Percentiles rank a stretch among this genome's conserved stretches.
These are phyloP conservation scores for Pugionium cornutum DNA, from an alignment of 345 rosid genomes.

Conservation along the genomic window DNA sequence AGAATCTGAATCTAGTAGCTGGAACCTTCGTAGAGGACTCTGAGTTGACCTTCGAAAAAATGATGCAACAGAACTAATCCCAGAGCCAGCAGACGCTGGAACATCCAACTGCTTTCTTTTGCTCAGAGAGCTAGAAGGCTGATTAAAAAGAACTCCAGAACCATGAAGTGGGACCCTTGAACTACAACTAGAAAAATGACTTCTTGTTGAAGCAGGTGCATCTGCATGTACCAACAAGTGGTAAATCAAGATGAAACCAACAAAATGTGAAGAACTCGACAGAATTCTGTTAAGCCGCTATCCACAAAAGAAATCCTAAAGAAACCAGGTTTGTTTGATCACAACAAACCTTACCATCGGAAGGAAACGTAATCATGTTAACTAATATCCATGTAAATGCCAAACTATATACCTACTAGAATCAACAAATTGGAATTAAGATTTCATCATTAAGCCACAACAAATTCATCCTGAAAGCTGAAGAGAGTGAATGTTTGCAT, in stretches of 20 bases:
- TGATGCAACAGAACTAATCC: conserved; percentile 40
- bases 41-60: conserved; percentile 52
- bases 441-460: neutral
- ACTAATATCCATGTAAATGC: neutral
- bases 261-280: neutral
- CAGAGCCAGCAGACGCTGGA: conserved; percentile 46
- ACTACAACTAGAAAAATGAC: conserved; percentile 59
- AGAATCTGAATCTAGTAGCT: conserved; percentile 78
- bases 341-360: neutral
- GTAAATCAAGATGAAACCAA: conserved; percentile 10
- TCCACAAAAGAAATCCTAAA: neutral
- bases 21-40: conserved; percentile 89
- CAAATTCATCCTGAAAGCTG: neutral
- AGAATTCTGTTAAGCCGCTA: neutral
- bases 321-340: too few relatives aligned
- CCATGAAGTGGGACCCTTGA: conserved; percentile 62
- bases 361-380: neutral
- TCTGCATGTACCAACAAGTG: conserved; percentile 41
- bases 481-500: neutral
- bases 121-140: conserved; percentile 45
- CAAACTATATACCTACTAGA: conserved; percentile 3
- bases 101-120: conserved; percentile 44
- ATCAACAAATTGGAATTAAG: neutral
- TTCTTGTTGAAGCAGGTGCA: conserved; percentile 42
- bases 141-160: conserved; percentile 43